Base-by-base conservation (phyloP, 371 early-diverging fungal genomes). In the Dinochytrium kinnereticum region DNA sequence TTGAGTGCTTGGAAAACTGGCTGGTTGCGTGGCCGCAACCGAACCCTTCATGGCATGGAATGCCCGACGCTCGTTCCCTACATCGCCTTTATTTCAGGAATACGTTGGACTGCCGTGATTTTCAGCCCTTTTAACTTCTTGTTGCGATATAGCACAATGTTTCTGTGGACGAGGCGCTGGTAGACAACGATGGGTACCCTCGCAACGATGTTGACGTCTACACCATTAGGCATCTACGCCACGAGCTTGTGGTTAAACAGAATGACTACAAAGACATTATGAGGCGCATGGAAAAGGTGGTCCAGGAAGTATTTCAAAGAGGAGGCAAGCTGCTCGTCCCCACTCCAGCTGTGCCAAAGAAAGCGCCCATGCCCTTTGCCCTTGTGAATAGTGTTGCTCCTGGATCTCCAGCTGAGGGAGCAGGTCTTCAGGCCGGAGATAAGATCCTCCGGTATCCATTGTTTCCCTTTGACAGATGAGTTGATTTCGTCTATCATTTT, bases 131-230 rank as follows among this genome's bases (percentile, higher is more conserved):
- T 21, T 44, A 44, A 44, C 57, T 10, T 31, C 64, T 40, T 24
- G 44, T 19, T 66, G n/a, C 24, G 31, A 19, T 44, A 30, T 28
- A 89, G 81, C 91, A 93, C 72, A 89, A 90, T 51, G 89, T 93
- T 1, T 89, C 89, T 51, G 90, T 93, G 89, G 82, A 85, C 1
- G 90, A 90, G 26, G 83, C 90, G 2, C 86, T 97, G 36, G 85
- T 95, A 1, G 96, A 95, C 77, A 44, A 73, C 1, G 78, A 85
- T 13, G 96, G 96, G 0, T 97, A 93, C 75, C 97, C 97, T 2
- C 87, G 95, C 31, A 81, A 91, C 19, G 96, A 96, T 81, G 80
- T 97, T 19, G 97, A 97, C 76, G 86, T 97, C 0, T 91, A 89
- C 34, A 82, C 90, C 0, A 87, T 93, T 17, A 84, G 91, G 38